Percentiles rank a stretch among this genome's conserved stretches.
phyloP scores from a whole-genome alignment of 495 filamentous ascomycete species.

The Saxophila tyrrhenica region DNA sequence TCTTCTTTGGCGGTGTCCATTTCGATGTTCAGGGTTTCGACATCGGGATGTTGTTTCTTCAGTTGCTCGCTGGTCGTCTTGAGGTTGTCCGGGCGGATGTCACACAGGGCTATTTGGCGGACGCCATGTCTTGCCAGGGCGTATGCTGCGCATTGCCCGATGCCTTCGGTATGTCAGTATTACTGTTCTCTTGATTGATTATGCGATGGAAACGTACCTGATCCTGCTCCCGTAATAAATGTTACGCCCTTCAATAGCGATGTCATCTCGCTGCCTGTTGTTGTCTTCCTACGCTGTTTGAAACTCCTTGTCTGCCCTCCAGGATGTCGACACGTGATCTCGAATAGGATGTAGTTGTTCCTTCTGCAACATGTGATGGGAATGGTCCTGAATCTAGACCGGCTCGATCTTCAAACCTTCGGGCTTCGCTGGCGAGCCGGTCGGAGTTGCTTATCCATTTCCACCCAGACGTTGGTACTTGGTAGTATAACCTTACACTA shows the following conservation, averaged over 20 bases:
- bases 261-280: too few species aligned
- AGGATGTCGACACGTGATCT: too few species aligned
- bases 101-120: slow-evolving; percentile 27
- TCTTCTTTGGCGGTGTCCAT: slow-evolving; percentile 26
- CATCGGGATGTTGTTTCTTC: slow-evolving; percentile 19
- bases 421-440: too few species aligned
- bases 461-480: too few species aligned
- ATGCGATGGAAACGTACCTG: slow-evolving; percentile 22
- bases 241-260: slow-evolving; percentile 28
- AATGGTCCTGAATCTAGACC: too few species aligned
- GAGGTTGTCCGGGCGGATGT: slow-evolving; percentile 23
- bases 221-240: slow-evolving; percentile 34
- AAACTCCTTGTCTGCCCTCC: too few species aligned
- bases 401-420: too few species aligned
- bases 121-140: slow-evolving; percentile 30
- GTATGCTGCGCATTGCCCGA: slow-evolving; percentile 30
- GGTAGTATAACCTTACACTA: too few species aligned
- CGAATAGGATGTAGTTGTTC: too few species aligned
- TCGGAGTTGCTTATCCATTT: too few species aligned
- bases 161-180: slow-evolving; percentile 19
- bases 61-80: slow-evolving; percentile 21
- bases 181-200: not conserved
- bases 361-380: too few species aligned
- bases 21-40: slow-evolving; percentile 25
- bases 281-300: too few species aligned